Percentiles rank a stretch among this genome's conserved stretches.
Conservation (phyloP, 2,329 filamentous ascomycete species). For the Epichloe festucae region DNA sequence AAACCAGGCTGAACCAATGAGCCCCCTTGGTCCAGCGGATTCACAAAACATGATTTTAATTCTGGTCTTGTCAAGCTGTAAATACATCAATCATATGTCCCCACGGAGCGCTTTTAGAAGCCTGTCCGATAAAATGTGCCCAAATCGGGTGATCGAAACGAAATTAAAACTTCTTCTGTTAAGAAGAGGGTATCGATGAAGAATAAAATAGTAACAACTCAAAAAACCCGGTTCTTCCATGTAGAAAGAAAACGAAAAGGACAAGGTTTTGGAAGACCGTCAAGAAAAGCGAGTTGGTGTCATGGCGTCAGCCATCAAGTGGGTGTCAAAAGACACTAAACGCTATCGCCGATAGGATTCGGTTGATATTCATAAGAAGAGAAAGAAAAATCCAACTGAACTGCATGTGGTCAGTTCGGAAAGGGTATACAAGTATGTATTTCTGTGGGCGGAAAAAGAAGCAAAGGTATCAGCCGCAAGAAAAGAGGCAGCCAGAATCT, state of each 20-base stretch:
- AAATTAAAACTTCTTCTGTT: slow-evolving; percentile 1
- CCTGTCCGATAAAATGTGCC: neutral
- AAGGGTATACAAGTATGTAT: slow-evolving; percentile 8
- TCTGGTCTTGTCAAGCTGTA: neutral
- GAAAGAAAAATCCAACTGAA: slow-evolving; percentile 7
- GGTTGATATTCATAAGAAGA: slow-evolving; percentile 15
- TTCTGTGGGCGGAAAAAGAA: neutral
- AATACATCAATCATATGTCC: slow-evolving; percentile 7
- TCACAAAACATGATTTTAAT: neutral
- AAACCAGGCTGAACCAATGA: neutral
- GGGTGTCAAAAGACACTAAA: slow-evolving; percentile 17
- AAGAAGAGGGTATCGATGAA: slow-evolving; percentile 12
- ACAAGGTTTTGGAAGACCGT: neutral
- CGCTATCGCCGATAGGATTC: slow-evolving; percentile 20
- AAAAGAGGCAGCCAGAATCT: neutral
- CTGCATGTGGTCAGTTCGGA: neutral
- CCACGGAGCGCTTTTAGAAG: slow-evolving; percentile 3
- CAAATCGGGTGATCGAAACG: neutral
- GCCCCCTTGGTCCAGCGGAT: neutral
- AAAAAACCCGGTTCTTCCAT: neutral
- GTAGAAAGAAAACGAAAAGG: neutral
- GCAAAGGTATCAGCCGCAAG: neutral
- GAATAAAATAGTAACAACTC: neutral
- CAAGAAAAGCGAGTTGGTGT: neutral
- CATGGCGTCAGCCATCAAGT: neutral